Base-by-base conservation (phyloP, 2,329 filamentous ascomycete genomes). In the Fusarium sp. region DNA sequence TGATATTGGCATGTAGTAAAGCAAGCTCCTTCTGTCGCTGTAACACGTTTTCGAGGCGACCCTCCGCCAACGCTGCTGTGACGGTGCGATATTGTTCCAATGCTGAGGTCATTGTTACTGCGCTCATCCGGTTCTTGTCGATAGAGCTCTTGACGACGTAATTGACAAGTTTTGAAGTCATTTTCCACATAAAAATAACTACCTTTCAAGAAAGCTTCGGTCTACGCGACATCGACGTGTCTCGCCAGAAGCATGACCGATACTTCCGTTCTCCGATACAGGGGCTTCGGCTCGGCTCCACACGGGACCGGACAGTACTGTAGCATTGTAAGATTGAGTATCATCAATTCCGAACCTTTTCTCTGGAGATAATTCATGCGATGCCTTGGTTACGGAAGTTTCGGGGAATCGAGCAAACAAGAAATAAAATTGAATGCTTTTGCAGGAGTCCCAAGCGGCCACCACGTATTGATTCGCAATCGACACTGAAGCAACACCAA, bases 71-170 rank as follows among this genome's bases (percentile, higher is more conserved):
- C 0, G 62, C 57, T 23, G 46, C 46, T 9, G 15, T 52, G 15
- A 62, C 21, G 10, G 37, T 40, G 18, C 13, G n/a, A 62, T 60
- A 60, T 33, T 44, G 47, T 3, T 62, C 38, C 16, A 46, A 32
- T 33, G 21, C 46, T n/a, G 82, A 44, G 91, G 88, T 75, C 91
- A 91, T n/a, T 90, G 90, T 0, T 25, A 4, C 28, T 5, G n/a
- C n/a, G 25, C 12, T 42, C 3, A 4, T 60, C 4, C 9, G 15
- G 4, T 10, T 23, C n/a, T 28, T 35, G 30, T 19, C 3, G 9
- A 25, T 33, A 23, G 12, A 7, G 18, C 12, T 35, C 11, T 5
- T 16, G 12, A n/a, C 19, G 1, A 2, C 10, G 23, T 8, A 18
- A 12, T 33, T 33, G 15, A 11, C 30, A 33, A 3, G 9, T n/a